A percentile compares a stretch with the other conserved stretches of the same genome.
These are phyloP conservation scores for Bacidia rubella DNA, from an alignment of 495 filamentous ascomycete species.

Conservation along the genomic window DNA sequence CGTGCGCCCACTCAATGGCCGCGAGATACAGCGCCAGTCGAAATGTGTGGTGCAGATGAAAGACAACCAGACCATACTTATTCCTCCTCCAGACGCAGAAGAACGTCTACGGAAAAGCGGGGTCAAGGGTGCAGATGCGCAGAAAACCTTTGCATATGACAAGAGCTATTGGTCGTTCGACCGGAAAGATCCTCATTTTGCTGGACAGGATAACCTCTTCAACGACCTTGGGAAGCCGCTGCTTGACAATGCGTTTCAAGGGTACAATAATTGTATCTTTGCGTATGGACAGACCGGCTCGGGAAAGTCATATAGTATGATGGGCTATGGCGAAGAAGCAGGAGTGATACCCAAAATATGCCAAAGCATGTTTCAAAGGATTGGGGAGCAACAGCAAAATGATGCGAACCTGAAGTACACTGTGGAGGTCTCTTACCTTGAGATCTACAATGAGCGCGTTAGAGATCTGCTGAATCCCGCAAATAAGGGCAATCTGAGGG, in stretches of 20 bases:
- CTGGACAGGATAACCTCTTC: conserved; percentile 81
- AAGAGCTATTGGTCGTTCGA: conserved; percentile 97
- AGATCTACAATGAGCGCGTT: conserved; percentile 98
- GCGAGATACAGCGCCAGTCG: conserved; percentile 76
- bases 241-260: conserved; percentile 95
- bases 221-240: conserved; percentile 78
- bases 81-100: conserved; percentile 53
- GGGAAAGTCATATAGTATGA: conserved; percentile 99
- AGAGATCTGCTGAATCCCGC: conserved; percentile 92
- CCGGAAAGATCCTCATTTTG: conserved; percentile 65
- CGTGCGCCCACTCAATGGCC: conserved; percentile 39
- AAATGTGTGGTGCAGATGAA: conserved; percentile 99
- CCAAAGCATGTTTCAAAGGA: conserved; percentile 90
- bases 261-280: conserved; percentile 99
- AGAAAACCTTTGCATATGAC: conserved; percentile 91
- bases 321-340: conserved; percentile 93
- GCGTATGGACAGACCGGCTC: conserved; percentile 98
- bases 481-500: conserved; percentile 92
- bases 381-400: conserved; percentile 50
- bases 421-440: conserved; percentile 95
- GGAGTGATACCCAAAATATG: conserved; percentile 98
- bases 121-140: conserved; percentile 49
- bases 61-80: conserved; percentile 76
- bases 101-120: conserved; percentile 44
- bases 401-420: conserved; percentile 76